A percentile compares a stretch with the other conserved stretches of the same genome.
Conservation (phyloP, 352 stramenopile genomes). For the Phytophthora citricola region DNA sequence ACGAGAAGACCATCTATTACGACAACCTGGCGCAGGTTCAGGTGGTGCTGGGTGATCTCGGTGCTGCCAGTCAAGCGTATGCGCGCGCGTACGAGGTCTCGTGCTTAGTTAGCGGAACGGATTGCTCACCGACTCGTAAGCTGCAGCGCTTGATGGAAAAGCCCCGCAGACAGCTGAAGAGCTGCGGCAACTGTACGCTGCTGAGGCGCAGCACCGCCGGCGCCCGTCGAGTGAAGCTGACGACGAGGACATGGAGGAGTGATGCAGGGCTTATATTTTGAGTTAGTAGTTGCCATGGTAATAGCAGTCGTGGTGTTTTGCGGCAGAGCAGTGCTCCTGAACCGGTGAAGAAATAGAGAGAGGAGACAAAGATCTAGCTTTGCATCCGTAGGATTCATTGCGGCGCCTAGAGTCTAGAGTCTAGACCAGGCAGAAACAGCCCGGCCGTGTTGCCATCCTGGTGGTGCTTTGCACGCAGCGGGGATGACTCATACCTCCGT, state of each 20-base stretch:
- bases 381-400: conserved; percentile 1
- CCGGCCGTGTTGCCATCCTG: conserved; percentile 1
- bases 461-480: conserved; percentile 5
- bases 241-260: conserved; percentile 40
- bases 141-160: conserved; percentile 63
- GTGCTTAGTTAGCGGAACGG: conserved; percentile 64
- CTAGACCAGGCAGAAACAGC: no score
- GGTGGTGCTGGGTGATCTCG: conserved; percentile 65
- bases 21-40: conserved; percentile 83
- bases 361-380: no score
- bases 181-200: conserved; percentile 64
- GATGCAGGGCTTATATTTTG: conserved; percentile 7
- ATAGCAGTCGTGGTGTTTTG: neutral
- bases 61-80: conserved; percentile 61
- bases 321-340: neutral
- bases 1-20: conserved; percentile 89
- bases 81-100: conserved; percentile 58
- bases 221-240: conserved; percentile 36
- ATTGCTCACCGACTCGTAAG: conserved; percentile 71
- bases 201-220: conserved; percentile 47
- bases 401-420: no score
- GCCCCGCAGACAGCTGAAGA: conserved; percentile 68
- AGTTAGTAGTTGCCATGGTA: conserved; percentile 4
- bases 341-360: neutral
- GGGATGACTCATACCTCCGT: conserved; percentile 17